These are phyloP conservation scores for Ramaria rubella DNA, from an alignment of 768 basidiomycete species.

Conservation along the genomic window DNA sequence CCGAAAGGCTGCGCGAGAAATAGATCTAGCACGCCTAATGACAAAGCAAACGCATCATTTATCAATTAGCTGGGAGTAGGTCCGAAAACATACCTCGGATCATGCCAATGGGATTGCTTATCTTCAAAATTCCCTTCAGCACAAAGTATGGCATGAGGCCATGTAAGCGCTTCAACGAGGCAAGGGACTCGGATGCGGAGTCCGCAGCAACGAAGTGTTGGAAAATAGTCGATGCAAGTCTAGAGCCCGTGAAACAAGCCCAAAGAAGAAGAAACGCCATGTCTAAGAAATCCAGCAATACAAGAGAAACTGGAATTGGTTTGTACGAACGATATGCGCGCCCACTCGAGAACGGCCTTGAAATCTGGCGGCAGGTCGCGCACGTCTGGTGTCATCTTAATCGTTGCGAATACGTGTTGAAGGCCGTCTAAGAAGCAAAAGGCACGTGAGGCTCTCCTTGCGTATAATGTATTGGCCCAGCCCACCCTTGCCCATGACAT, in stretches of 20 bases:
- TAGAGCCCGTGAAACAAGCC: constrained; percentile 23
- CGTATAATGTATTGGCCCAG: constrained; percentile 2
- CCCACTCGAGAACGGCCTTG: constrained; percentile 91
- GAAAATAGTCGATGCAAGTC: constrained; percentile 93
- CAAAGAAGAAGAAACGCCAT: constrained; percentile 7
- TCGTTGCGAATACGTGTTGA: constrained; percentile 78
- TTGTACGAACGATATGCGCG: constrained; percentile 79
- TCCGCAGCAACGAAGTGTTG: constrained; percentile 93
- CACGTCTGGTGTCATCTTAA: constrained; percentile 74
- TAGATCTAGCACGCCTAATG: constrained; percentile 69
- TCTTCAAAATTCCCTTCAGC: constrained; percentile 83
- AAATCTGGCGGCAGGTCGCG: constrained; percentile 78
- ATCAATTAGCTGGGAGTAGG: constrained; percentile 1
- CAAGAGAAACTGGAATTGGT: not conserved
- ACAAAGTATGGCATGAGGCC: constrained; percentile 98
- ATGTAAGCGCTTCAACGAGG: constrained; percentile 85
- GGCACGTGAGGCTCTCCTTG: not conserved
- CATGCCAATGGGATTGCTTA: constrained; percentile 96
- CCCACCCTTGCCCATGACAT: constrained; percentile 80
- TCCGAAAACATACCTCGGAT: constrained; percentile 58
- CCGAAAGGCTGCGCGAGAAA: constrained; percentile 98
- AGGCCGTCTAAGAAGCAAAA: constrained; percentile 64
- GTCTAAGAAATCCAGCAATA: constrained; percentile 1
- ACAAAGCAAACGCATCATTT: not conserved
- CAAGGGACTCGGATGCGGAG: constrained; percentile 82